Conservation (phyloP, 148 eudicot species). For the Diospyros kaki region DNA sequence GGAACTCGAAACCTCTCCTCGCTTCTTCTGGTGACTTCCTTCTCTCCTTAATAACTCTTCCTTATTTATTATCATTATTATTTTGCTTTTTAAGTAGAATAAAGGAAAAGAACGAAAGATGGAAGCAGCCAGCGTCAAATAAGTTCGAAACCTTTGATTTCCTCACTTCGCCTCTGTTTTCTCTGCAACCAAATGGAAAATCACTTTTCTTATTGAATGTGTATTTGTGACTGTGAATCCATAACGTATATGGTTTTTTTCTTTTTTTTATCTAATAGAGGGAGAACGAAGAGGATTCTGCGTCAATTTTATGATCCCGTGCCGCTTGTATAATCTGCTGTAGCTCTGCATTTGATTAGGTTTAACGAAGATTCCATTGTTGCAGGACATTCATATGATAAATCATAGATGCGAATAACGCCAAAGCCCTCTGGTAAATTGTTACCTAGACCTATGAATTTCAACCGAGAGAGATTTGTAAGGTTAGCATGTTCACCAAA, state of each 20-base stretch:
- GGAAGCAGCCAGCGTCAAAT: too few relatives aligned
- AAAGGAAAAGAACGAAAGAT: too few relatives aligned
- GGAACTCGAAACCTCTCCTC: too few relatives aligned
- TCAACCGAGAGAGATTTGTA: conserved; percentile 19
- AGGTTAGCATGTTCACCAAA: conserved; percentile 18
- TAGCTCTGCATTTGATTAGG: not conserved
- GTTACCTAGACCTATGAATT: conserved; percentile 20
- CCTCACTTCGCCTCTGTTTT: not conserved
- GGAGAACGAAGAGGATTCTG: not conserved
- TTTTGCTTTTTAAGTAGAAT: too few relatives aligned
- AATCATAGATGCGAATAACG: not conserved
- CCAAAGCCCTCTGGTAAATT: not conserved
- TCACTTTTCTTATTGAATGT: not conserved
- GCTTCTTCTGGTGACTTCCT: too few relatives aligned
- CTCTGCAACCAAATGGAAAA: not conserved
- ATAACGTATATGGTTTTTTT: not conserved
- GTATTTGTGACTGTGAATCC: not conserved
- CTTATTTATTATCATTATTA: too few relatives aligned
- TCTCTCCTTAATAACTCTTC: too few relatives aligned
- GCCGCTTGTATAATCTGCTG: not conserved
- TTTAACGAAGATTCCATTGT: not conserved
- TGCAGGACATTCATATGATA: not conserved
- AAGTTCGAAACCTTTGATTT: not conserved
- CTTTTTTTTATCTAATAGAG: not conserved
- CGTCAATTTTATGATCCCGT: not conserved